Evolutionary conservation across 1,284 basidiomycete species (phyloP).

Genomic region (Ustilago cynodontis): DNA sequence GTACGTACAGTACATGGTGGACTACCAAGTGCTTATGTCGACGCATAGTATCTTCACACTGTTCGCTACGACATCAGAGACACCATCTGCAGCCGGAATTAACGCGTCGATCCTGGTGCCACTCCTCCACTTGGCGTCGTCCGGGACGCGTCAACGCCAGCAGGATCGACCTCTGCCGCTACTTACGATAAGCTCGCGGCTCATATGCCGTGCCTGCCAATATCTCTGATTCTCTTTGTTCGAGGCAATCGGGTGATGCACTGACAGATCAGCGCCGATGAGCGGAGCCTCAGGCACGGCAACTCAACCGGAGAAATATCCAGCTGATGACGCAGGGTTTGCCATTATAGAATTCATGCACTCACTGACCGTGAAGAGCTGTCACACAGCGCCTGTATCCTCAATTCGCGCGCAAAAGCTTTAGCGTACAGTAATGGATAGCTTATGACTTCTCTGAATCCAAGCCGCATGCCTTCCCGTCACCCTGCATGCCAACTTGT

Average conservation of each 20-base stretch:
- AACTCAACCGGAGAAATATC: not conserved
- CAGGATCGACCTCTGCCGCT: conserved; percentile 28
- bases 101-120: conserved; percentile 32
- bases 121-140: conserved; percentile 26
- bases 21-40: not conserved
- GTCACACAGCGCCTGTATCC: not conserved
- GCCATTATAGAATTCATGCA: not conserved
- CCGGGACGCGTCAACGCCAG: conserved; percentile 24
- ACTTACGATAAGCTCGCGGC: conserved; percentile 24
- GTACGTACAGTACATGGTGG: too few relatives aligned
- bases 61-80: not conserved
- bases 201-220: not conserved
- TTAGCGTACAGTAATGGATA: too few relatives aligned
- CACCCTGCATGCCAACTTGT: not conserved
- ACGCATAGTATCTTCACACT: conserved; percentile 12
- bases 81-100: not conserved
- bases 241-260: not conserved
- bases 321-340: not conserved
- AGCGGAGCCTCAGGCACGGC: too few relatives aligned
- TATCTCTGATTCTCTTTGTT: not conserved
- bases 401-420: not conserved
- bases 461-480: not conserved
- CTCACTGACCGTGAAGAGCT: not conserved
- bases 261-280: not conserved
- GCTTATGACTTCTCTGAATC: not conserved